Percentiles rank a stretch among this genome's conserved stretches.
These are phyloP conservation scores for Aspergillus bridgeri DNA, from an alignment of 495 filamentous ascomycete species.

Conservation along the genomic window DNA sequence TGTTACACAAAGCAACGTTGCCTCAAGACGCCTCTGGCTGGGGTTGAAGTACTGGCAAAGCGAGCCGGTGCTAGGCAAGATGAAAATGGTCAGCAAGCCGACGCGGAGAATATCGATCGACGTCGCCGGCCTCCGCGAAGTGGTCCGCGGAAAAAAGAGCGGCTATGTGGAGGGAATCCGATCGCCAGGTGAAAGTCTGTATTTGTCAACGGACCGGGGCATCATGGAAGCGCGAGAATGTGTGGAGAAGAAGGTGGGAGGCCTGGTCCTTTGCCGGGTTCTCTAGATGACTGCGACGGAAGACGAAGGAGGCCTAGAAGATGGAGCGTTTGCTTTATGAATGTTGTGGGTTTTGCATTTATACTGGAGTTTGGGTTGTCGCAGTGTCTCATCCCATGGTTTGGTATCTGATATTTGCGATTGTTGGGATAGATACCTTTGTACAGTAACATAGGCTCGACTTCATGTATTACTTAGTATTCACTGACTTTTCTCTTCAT, in stretches of 20 bases:
- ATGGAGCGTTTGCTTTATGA: constrained; percentile 19
- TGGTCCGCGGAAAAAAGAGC: constrained; percentile 64
- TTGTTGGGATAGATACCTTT: constrained; percentile 33
- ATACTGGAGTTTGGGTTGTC: constrained; percentile 44
- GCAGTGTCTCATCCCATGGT: constrained; percentile 35
- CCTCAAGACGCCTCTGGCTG: constrained; percentile 78
- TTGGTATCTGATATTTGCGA: constrained; percentile 29
- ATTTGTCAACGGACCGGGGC: constrained; percentile 73
- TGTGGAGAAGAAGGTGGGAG: constrained; percentile 78
- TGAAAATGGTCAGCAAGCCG: constrained; percentile 71
- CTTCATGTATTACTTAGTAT: constrained; percentile 17
- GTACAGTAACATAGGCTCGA: constrained; percentile 37
- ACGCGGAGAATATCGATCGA: constrained; percentile 67
- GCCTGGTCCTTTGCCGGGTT: constrained; percentile 76
- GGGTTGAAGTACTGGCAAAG: constrained; percentile 93
- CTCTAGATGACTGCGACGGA: constrained; percentile 24
- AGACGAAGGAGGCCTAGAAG: constrained; percentile 12
- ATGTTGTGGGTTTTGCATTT: constrained; percentile 36
- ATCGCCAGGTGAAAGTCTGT: constrained; percentile 78
- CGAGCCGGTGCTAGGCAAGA: constrained; percentile 71
- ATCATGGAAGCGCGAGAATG: constrained; percentile 86
- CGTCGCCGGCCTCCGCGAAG: constrained; percentile 51
- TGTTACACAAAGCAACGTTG: constrained; percentile 74
- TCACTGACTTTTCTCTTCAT: neutral
- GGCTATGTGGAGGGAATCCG: constrained; percentile 68